Evolutionary conservation across 2,329 filamentous ascomycete species (phyloP).

Genomic region (Stagonosporopsis vannaccii): DNA sequence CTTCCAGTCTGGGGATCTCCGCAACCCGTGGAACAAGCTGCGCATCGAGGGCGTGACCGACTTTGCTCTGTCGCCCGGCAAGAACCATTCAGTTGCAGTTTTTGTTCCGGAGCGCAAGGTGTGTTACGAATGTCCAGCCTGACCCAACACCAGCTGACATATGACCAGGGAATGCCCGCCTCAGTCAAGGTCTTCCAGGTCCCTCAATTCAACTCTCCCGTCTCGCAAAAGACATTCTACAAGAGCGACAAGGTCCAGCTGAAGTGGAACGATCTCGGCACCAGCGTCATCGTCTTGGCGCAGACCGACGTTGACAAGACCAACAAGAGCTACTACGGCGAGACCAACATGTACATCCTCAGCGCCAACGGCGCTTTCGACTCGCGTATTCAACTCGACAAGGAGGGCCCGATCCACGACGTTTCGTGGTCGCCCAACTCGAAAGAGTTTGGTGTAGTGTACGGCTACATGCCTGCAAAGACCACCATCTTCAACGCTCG

Average conservation of each 20-base stretch:
- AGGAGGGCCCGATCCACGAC: slow-evolving; percentile 97
- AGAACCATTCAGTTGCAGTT: slow-evolving; percentile 90
- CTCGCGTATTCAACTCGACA: slow-evolving; percentile 89
- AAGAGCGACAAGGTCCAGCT: slow-evolving; percentile 99
- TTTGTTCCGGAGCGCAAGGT: slow-evolving; percentile 97
- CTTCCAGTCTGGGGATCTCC: slow-evolving; percentile 85
- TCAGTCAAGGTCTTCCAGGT: slow-evolving; percentile 94
- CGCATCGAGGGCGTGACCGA: slow-evolving; percentile 88
- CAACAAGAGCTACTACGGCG: slow-evolving; percentile 99
- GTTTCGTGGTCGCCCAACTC: slow-evolving; percentile 98
- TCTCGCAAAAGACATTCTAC: slow-evolving; percentile 98
- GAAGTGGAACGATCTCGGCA: slow-evolving; percentile 95
- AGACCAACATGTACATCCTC: slow-evolving; percentile 95
- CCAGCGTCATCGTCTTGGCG: slow-evolving; percentile 89
- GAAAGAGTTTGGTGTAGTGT: slow-evolving; percentile 96
- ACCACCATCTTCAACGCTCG: slow-evolving; percentile 96
- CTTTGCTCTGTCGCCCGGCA: slow-evolving; percentile 88
- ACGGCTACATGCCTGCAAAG: slow-evolving; percentile 99
- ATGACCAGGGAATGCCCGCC: slow-evolving; percentile 81
- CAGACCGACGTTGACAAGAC: slow-evolving; percentile 98
- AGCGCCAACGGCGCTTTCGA: slow-evolving; percentile 92
- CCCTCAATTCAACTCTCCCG: slow-evolving; percentile 79
- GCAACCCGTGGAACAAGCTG: slow-evolving; percentile 93
- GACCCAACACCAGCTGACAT: slow-evolving; percentile 20
- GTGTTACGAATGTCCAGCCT: slow-evolving; percentile 31